phyloP scores from a whole-genome alignment of 2,329 filamentous ascomycete genomes.

The Triangularia verruculosa region DNA sequence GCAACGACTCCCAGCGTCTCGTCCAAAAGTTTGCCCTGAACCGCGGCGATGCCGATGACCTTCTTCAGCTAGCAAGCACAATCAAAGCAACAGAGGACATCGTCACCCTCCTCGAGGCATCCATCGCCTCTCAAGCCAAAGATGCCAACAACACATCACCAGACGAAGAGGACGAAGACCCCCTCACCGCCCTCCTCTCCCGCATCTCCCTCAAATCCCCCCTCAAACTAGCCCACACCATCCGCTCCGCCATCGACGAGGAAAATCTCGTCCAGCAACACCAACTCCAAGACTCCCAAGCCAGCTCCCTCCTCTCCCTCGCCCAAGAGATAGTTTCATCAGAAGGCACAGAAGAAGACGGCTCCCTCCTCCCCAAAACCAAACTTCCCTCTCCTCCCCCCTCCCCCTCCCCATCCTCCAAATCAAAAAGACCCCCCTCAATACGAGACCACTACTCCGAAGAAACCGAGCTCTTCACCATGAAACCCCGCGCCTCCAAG shows the following conservation, averaged over 20 bases:
- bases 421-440: constrained; percentile 40
- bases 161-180: not conserved
- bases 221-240: constrained; percentile 64
- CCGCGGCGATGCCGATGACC: constrained; percentile 86
- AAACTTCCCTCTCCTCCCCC: constrained; percentile 15
- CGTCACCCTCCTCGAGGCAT: constrained; percentile 42
- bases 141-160: not conserved
- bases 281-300: constrained; percentile 68
- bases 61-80: constrained; percentile 78
- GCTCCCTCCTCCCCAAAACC: constrained; percentile 53
- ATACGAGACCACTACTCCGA: constrained; percentile 58
- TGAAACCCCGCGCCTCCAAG: constrained; percentile 66
- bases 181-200: constrained; percentile 43
- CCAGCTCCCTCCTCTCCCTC: constrained; percentile 66
- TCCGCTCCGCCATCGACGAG: constrained; percentile 82
- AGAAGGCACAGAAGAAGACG: constrained; percentile 60
- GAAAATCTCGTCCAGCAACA: constrained; percentile 83
- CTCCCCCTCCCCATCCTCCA: constrained; percentile 35
- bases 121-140: constrained; percentile 9
- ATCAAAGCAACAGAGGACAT: constrained; percentile 72
- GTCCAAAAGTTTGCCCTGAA: constrained; percentile 94
- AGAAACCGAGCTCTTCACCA: constrained; percentile 60
- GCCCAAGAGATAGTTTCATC: constrained; percentile 68
- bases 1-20: constrained; percentile 82
- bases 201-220: constrained; percentile 68